Base-by-base conservation (phyloP, 306 rosid species). In the Senna tora region DNA sequence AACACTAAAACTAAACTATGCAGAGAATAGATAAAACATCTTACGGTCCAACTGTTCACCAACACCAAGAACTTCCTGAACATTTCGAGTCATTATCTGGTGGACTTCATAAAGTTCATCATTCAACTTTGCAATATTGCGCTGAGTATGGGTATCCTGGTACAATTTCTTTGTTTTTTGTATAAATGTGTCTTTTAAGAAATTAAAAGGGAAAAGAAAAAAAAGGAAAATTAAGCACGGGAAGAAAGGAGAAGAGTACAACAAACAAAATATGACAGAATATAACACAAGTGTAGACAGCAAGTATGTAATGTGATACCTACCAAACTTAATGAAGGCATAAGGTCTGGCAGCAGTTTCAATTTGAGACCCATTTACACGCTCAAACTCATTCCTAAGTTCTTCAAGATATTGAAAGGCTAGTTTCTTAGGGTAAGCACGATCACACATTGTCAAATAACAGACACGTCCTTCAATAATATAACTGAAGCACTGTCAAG, bases 271-370 rank as follows among this genome's bases (percentile, higher is more conserved):
- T 45, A 42, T 30, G 52, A 66, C 10, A 59, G 28, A 66, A 69
- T 10, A 55, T 30, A 30, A 65, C 6, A 32, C 41, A 61, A 28
- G 22, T 57, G 30, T 43, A 62, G 49, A 32, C 28, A 20, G 39
- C 30, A 54, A 30, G 55, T 17, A 68, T 30, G 74, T 57, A 47
- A 70, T 17, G 61, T 9, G 58, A 77, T 67, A 77, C 77, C 13
- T 87, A 95, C 99, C 99, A 69, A 95, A 95, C 79, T 95, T 95
- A 54, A 95, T 91, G 90, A 95, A 95, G 77, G 99, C 99, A 83
- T 95, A 95, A 51, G 99, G 99, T 84, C 99, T 88, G 62, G 99
- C 99, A 56, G 97, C 99, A 64, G 99, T 95, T 87, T 95, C 99
- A 52, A 91, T 95, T 77, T 91, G 99, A 74, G 93, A 72, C 47